Evolutionary conservation across 257 asterid species (phyloP).

Genomic region (Cinchona pubescens): DNA sequence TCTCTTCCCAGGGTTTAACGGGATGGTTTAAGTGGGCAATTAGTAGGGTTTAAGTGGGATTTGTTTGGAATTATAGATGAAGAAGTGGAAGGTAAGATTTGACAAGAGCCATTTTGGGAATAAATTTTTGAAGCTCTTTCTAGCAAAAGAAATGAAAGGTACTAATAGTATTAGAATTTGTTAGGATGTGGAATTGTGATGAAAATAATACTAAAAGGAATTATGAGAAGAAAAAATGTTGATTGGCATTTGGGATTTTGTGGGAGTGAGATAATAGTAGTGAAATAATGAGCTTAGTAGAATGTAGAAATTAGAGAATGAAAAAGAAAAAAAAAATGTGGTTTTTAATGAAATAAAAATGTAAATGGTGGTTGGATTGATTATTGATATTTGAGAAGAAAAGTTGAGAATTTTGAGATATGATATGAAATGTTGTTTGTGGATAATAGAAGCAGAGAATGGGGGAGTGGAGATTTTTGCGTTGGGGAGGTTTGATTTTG

Average conservation of each 20-base stretch:
- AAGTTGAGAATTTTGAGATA: neutral
- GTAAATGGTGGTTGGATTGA: no score
- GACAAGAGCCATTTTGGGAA: constrained; percentile 69
- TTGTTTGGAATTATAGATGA: constrained; percentile 44
- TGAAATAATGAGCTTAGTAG: neutral
- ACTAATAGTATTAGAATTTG: neutral
- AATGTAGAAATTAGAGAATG: neutral
- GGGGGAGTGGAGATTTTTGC: constrained; percentile 21
- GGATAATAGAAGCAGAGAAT: constrained; percentile 29
- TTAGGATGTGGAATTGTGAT: neutral
- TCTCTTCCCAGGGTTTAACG: constrained; percentile 31
- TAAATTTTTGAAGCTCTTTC: neutral
- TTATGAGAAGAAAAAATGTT: neutral
- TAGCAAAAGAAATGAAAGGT: constrained; percentile 1
- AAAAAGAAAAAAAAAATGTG: neutral
- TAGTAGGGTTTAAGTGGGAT: constrained; percentile 41
- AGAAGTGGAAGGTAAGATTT: constrained; percentile 59
- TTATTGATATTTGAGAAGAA: no score
- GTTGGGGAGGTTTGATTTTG: constrained; percentile 3
- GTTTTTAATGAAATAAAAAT: no score
- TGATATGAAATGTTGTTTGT: neutral
- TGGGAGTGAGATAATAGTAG: neutral
- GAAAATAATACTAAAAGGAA: neutral
- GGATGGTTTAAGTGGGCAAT: constrained; percentile 18
- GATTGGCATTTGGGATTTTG: constrained; percentile 9